Evolutionary conservation across 2,329 filamentous ascomycete genomes (phyloP), one percentile per base, ranked within the genome.

Genomic region (Aspergillus melleus): DNA sequence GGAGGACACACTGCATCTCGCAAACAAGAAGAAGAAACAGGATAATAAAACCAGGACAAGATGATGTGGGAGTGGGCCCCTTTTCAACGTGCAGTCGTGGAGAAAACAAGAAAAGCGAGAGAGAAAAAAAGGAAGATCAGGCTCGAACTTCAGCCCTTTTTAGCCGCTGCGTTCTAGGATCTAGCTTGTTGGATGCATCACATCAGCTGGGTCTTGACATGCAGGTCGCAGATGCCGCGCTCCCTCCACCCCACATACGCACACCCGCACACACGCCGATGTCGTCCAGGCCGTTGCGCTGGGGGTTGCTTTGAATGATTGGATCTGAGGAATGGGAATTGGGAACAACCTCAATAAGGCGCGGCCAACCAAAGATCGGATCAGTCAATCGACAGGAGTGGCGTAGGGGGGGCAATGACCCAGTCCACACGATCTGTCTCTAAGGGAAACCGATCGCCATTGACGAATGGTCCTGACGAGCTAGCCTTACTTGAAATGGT

Each of bases 121-220:
- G 26, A 46, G 20, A n/a, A 19, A 46, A 47, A 47, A 47, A 11
- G 22, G 22, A 47, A 47, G 54, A 47, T 59, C 57, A 32, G 56
- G 55, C 54, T 58, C 49, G 36, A 58, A 58, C 57, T 50, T 47
- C 56, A 61, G 54, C 56, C 50, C 54, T 55, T 47, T 59, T 58
- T 58, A 62, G 55, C 58, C 55, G 52, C 57, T 59, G 62, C 57
- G 55, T 58, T 61, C 60, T 56, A 65, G 61, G 54, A 57, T 64
- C 60, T 61, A 64, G 64, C 55, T 66, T 61, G 64, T 61, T 66
- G 65, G 67, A 72, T 66, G 65, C 64, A 70, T 73, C 71, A 73
- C 69, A 71, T 73, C 66, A 62, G 63, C 66, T 62, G 60, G 58
- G 57, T 62, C 59, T 62, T 66, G 61, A 64, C 64, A 64, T 65